Percentiles rank a stretch among this genome's conserved stretches.
Conservation (phyloP, 768 basidiomycete species). For the Collybia nuda region DNA sequence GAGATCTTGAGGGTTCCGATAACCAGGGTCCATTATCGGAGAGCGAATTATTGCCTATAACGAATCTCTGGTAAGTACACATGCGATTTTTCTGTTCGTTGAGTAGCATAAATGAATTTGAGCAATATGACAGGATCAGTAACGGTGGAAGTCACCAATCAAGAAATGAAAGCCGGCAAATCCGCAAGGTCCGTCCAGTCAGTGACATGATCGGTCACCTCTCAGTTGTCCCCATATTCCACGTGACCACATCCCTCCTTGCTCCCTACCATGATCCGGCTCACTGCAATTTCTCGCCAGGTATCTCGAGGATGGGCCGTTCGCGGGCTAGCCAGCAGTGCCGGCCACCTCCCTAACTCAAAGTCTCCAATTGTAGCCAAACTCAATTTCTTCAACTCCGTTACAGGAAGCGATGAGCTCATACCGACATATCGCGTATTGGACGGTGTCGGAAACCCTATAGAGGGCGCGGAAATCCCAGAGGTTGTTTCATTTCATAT, state of each 20-base stretch:
- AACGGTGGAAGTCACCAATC: not conserved
- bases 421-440: constrained; percentile 89
- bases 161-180: not conserved
- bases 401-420: constrained; percentile 54
- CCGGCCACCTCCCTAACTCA: constrained; percentile 37
- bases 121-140: not conserved
- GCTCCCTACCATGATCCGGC: constrained; percentile 25
- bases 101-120: too few species aligned
- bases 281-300: constrained; percentile 17
- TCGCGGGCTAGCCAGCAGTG: constrained; percentile 15
- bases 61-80: too few species aligned
- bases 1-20: not conserved
- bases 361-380: constrained; percentile 66
- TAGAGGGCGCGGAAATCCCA: constrained; percentile 74
- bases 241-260: constrained; percentile 19
- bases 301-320: constrained; percentile 13
- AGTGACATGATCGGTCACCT: constrained; percentile 3
- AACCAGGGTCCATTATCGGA: not conserved
- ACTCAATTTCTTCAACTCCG: constrained; percentile 80
- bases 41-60: not conserved
- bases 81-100: too few species aligned
- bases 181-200: constrained; percentile 6
- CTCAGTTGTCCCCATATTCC: not conserved
- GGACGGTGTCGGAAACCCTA: constrained; percentile 72
- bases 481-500: constrained; percentile 46